Evolutionary conservation across 2,329 filamentous ascomycete species (phyloP).

Genomic region (Bimuria novae-zelandiae): DNA sequence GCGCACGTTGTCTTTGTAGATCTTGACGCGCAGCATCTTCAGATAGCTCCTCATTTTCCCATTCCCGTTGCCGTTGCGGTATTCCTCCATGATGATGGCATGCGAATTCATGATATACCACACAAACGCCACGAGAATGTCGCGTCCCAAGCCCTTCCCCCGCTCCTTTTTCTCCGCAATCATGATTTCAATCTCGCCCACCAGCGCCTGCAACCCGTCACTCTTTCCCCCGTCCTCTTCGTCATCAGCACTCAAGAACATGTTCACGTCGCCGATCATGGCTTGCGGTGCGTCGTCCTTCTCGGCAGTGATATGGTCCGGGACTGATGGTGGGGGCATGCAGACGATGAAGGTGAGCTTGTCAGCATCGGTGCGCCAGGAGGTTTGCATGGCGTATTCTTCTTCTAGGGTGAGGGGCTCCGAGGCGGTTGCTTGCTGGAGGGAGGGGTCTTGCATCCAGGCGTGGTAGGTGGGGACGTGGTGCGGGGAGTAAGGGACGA

Average conservation of each 20-base stretch:
- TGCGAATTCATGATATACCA: conserved; percentile 66
- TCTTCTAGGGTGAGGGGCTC: conserved; percentile 79
- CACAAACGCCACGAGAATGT: conserved; percentile 70
- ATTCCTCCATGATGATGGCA: conserved; percentile 62
- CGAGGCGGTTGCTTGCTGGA: conserved; percentile 84
- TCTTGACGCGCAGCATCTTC: conserved; percentile 64
- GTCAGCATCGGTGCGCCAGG: conserved; percentile 79
- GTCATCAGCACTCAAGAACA: conserved; percentile 67
- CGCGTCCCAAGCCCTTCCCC: conserved; percentile 67
- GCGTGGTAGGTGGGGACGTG: conserved; percentile 83
- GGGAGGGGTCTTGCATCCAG: conserved; percentile 88
- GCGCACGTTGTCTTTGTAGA: conserved; percentile 59
- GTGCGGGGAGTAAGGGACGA: conserved; percentile 81
- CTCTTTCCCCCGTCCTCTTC: conserved; percentile 23
- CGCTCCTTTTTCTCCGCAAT: conserved; percentile 66
- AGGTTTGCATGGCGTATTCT: conserved; percentile 88
- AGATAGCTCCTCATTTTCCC: conserved; percentile 30
- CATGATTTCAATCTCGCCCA: conserved; percentile 88
- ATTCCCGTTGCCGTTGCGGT: conserved; percentile 34
- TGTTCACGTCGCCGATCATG: conserved; percentile 58
- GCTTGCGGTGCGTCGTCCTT: conserved; percentile 57
- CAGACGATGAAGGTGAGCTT: conserved; percentile 94
- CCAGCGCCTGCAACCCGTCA: conserved; percentile 26
- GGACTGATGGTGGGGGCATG: conserved; percentile 8
- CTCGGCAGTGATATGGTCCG: conserved; percentile 7